Base-by-base conservation (phyloP, 140 eudicot genomes). In the Stevia rebaudiana region DNA sequence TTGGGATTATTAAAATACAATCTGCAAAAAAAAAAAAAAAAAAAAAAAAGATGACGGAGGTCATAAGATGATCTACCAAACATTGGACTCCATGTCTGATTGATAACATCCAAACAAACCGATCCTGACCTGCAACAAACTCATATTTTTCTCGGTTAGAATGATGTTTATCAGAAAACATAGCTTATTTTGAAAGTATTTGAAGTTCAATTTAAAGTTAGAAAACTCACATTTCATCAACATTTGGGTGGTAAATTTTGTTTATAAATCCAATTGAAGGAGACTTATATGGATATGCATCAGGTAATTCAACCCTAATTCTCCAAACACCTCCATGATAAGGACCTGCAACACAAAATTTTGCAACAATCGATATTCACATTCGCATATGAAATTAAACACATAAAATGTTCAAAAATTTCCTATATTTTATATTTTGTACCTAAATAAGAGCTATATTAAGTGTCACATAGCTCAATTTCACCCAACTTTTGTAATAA, bases 51-150 rank as follows among this genome's bases (percentile, higher is more conserved):
- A 42, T 42, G 49, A 6, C 1, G 40, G n/a, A 48, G 33, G 79
- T 30, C 48, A 12, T 56, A 44, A 69, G 74, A n/a, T 22, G 17
- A 62, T 67, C 57, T 73, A 81, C 91, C 91, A 76, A 86, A 86
- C 95, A 86, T 86, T 4, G 95, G 90, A 46, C 90, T 86, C 95
- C 95, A 86, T 37, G 95, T 83, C 76, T 86, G 95, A 63, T 80
- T 86, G 51, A 86, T 86, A 44, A 86, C 94, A 72, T 86, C 94
- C 28, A 86, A 83, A 63, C 95, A 86, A 71, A 86, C 95, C 15
- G 95, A 86, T 18, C 95, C 95, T 13, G 95, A 86, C 90, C 95
- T 86, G 90, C 43, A 71, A 67, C 25, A 12, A 60, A 40, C 50
- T 11, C 59, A 1, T 23, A 49, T 12, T 16, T 59, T 25, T 39